Percentiles rank a stretch among this genome's conserved stretches.
These are phyloP conservation scores for Cladosporium sp. DNA, from an alignment of 2,329 filamentous ascomycete genomes.

Conservation along the genomic window DNA sequence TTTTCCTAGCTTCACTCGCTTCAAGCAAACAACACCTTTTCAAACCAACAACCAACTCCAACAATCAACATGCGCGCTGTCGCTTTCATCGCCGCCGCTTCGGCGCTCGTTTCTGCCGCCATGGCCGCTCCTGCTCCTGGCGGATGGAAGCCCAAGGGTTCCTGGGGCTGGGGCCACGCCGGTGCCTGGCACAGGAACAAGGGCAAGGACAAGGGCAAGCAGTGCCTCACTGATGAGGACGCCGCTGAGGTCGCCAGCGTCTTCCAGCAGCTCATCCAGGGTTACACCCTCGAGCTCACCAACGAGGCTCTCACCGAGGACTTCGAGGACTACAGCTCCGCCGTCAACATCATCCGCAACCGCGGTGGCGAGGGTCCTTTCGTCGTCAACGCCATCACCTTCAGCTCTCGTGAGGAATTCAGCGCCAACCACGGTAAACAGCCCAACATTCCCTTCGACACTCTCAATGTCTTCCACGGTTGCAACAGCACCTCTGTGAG, in stretches of 20 bases:
- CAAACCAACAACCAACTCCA: background rate
- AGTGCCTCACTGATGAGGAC: conserved; percentile 24
- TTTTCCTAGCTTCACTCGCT: conserved; percentile 9
- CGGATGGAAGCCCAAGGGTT: conserved; percentile 17
- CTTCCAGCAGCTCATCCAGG: conserved; percentile 29
- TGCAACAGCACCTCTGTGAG: conserved; percentile 25
- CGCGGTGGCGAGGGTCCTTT: conserved; percentile 23
- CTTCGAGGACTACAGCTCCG: conserved; percentile 29
- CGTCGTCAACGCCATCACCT: conserved; percentile 23
- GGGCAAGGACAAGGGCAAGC: conserved; percentile 13
- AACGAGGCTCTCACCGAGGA: conserved; percentile 26
- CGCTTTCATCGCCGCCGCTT: conserved; percentile 19
- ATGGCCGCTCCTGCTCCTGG: conserved; percentile 4
- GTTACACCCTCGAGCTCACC: conserved; percentile 27
- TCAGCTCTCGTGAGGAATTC: conserved; percentile 25
- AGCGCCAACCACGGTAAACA: conserved; percentile 28
- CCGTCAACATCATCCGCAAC: conserved; percentile 30
- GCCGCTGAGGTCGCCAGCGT: conserved; percentile 22
- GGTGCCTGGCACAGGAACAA: conserved; percentile 15
- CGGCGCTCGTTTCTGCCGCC: conserved; percentile 17
- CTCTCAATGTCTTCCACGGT: conserved; percentile 25
- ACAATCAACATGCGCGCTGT: conserved; percentile 20
- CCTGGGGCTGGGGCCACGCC: conserved; percentile 17
- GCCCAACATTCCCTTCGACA: conserved; percentile 28
- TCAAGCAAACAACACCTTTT: background rate